Evolutionary conservation across 139 green algal species (phyloP).

Genomic region (Tetradesmus lagerheimii): DNA sequence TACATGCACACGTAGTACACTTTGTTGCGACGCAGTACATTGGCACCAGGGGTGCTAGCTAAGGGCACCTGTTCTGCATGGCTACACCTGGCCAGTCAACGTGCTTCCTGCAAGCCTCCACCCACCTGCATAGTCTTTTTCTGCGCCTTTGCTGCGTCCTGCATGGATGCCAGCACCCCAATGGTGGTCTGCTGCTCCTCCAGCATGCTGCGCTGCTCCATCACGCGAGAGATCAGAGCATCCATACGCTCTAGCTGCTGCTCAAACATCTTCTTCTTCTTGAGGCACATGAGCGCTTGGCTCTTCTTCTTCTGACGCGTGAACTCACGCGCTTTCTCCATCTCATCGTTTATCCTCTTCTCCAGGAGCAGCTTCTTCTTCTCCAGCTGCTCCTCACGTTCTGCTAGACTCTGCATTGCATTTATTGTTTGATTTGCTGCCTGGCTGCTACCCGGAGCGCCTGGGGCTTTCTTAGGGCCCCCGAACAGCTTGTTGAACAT

Average conservation of each 20-base stretch:
- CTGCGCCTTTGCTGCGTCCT: conserved; percentile 76
- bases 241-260: conserved; percentile 87
- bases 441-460: conserved; percentile 26
- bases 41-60: background rate
- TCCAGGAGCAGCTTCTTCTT: conserved; percentile 92
- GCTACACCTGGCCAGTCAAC: background rate
- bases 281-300: conserved; percentile 88
- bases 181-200: conserved; percentile 87
- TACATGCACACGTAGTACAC: background rate
- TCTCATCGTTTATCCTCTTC: conserved; percentile 83
- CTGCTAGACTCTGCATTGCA: conserved; percentile 58
- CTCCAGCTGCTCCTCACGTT: conserved; percentile 93
- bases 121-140: conserved; percentile 86
- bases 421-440: conserved; percentile 58
- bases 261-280: conserved; percentile 96
- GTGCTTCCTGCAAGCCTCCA: background rate
- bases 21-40: background rate
- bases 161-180: conserved; percentile 77
- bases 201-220: conserved; percentile 95
- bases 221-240: conserved; percentile 90
- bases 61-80: background rate
- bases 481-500: conserved; percentile 67
- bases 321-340: conserved; percentile 89
- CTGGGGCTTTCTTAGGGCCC: conserved; percentile 3
- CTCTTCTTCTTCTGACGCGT: conserved; percentile 89